Evolutionary conservation across 768 basidiomycete genomes (phyloP), one percentile per base, ranked within the genome.

Genomic region (Russula sp.): DNA sequence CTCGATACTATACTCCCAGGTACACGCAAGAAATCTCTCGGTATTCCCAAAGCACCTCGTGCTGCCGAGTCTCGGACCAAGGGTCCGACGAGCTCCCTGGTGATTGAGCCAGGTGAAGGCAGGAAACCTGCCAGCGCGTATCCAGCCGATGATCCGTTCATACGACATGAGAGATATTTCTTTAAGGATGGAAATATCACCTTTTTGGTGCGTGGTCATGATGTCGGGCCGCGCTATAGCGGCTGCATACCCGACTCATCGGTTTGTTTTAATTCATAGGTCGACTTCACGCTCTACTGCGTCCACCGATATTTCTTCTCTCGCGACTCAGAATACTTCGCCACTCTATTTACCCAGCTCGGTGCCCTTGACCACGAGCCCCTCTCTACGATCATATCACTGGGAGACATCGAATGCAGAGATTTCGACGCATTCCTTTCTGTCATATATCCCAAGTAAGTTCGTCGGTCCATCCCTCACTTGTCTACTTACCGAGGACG

Each of bases 351-450:
- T 31, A 2, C 13, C 22, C 53, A 50, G 13, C 47, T 55, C 9
- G 42, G n/a, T 4, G 7, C 37, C 8, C 47, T 11, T 14, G 57
- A 59, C 13, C 53, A 55, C 5, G 47, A 59, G 20, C 9, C 57
- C 1, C 27, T 42, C 5, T 11, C 47, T 2, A 40, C 54, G 1
- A 50, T 39, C 31, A 45, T 65, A 18, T 52, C 60, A 18, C 6
- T 65, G 3, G 13, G 14, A 3, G 61, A 65, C 31, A n/a, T 52
- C 18, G n/a, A 62, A 20, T 6, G 35, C n/a, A 45, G 27, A 10
- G 64, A 65, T 3, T 65, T 65, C 7, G 64, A 65, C 1, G 63
- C 59, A 3, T 50, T 64, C 20, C 59, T 64, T 6, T 54, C 51
- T 34, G 6, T 61, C 11, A 18, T 64, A 20, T 64, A 64, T 60